phyloP scores from a whole-genome alignment of 1,139 yeast species.

The Yarrowia galli region DNA sequence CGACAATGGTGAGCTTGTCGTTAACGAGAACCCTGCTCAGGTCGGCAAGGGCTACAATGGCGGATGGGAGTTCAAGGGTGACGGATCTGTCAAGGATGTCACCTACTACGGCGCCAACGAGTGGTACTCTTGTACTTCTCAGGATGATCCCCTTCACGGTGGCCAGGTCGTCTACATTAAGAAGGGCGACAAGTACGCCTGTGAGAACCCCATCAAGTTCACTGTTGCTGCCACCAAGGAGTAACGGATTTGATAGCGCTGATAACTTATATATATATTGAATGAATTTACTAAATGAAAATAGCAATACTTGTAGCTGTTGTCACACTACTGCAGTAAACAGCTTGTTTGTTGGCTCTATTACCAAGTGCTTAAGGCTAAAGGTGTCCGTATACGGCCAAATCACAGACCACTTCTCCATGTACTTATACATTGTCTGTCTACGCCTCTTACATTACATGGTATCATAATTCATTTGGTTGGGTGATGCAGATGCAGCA shows the following conservation, averaged over 20 bases:
- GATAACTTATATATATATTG: neutral
- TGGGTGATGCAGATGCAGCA: constrained; percentile 16
- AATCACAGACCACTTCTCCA: no score
- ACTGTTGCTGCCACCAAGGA: constrained; percentile 1
- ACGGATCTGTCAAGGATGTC: constrained; percentile 1
- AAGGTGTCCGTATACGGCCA: no score
- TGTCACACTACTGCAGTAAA: no score
- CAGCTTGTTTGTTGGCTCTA: no score
- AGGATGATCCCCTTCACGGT: neutral
- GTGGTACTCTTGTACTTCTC: constrained; percentile 18
- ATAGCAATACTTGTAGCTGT: no score
- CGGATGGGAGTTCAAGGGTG: constrained; percentile 4
- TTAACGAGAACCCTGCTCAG: constrained; percentile 7
- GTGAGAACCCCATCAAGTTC: constrained; percentile 10
- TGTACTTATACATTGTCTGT: no score
- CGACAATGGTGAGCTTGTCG: neutral
- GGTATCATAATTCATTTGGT: constrained; percentile 22
- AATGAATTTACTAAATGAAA: neutral
- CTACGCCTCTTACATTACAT: neutral
- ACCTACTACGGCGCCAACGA: constrained; percentile 4
- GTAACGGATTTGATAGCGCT: neutral
- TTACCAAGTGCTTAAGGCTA: no score
- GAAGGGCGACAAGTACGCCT: constrained; percentile 4
- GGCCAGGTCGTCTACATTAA: constrained; percentile 10
- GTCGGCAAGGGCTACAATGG: constrained; percentile 1